These are phyloP conservation scores for Oryza meridionalis DNA, from an alignment of 176 grass and related monocot genomes.

Conservation along the genomic window DNA sequence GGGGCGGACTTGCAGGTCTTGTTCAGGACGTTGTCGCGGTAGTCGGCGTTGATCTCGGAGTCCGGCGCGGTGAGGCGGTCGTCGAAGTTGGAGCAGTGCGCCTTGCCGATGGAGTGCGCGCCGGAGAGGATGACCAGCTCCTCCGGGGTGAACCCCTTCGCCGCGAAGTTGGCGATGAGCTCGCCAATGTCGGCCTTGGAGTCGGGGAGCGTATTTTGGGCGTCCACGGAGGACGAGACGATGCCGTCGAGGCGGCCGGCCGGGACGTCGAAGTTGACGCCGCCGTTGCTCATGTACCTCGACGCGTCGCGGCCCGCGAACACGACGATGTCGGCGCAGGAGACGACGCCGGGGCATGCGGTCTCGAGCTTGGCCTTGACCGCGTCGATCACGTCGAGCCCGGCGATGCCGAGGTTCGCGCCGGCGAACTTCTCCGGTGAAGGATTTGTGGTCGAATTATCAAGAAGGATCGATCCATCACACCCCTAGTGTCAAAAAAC, in stretches of 20 bases:
- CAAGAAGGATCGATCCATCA: conserved; percentile 21
- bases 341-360: conserved; percentile 18
- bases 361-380: background rate
- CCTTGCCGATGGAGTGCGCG: background rate
- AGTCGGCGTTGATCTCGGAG: background rate
- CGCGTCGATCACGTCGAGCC: background rate
- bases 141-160: background rate
- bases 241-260: background rate
- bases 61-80: background rate
- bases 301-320: conserved; percentile 50
- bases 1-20: background rate
- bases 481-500: background rate
- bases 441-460: background rate
- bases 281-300: background rate
- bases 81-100: background rate
- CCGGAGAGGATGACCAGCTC: background rate
- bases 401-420: conserved; percentile 4
- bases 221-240: background rate
- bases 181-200: background rate
- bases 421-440: background rate
- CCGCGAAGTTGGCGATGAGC: background rate
- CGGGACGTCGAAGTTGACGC: background rate
- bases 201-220: background rate
- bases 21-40: background rate
- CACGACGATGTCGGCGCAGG: conserved; percentile 57